phyloP scores from a whole-genome alignment of 1,284 basidiomycete genomes.

The Dichomitus squalens region DNA sequence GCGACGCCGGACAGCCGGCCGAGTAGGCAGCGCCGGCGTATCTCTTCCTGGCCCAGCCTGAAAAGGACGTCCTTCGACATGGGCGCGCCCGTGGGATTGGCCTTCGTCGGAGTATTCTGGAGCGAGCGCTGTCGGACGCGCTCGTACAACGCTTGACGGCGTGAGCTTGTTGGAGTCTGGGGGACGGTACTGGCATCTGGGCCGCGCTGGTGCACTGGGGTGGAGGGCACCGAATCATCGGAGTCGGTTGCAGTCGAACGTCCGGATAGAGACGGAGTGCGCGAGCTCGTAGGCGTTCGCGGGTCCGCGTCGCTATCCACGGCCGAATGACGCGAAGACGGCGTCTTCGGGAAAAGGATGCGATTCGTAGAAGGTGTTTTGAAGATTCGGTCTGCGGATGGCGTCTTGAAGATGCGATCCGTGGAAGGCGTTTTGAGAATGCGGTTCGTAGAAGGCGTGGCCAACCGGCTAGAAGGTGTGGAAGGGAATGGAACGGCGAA shows the following conservation, averaged over 20 bases:
- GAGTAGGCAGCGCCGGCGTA: slow-evolving; percentile 69
- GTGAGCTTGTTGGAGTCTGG: slow-evolving; percentile 69
- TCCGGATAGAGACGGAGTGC: slow-evolving; percentile 25
- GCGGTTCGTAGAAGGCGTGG: slow-evolving; percentile 40
- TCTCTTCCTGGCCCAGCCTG: slow-evolving; percentile 74
- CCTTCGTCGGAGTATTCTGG: slow-evolving; percentile 65
- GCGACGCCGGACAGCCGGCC: slow-evolving; percentile 77
- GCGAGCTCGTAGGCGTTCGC: slow-evolving; percentile 26
- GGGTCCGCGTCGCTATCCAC: slow-evolving; percentile 16
- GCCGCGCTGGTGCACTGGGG: slow-evolving; percentile 65
- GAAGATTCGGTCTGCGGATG: slow-evolving; percentile 7
- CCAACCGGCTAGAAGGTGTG: slow-evolving; percentile 40
- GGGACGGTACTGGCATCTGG: slow-evolving; percentile 55
- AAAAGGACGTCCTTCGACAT: slow-evolving; percentile 67
- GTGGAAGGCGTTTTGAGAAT: slow-evolving; percentile 37
- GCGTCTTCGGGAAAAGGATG: slow-evolving; percentile 46
- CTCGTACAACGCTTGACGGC: slow-evolving; percentile 77
- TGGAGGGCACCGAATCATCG: slow-evolving; percentile 55
- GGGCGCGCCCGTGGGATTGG: slow-evolving; percentile 42
- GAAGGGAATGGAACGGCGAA: slow-evolving; percentile 56
- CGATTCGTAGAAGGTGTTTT: slow-evolving; percentile 40
- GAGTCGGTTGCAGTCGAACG: slow-evolving; percentile 35
- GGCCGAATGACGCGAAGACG: slow-evolving; percentile 33
- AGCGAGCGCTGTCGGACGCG: slow-evolving; percentile 73
- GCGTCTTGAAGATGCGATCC: slow-evolving; percentile 27